These are phyloP conservation scores for Spergularia azorica DNA, from an alignment of 179 eudicot genomes.

Conservation along the genomic window DNA sequence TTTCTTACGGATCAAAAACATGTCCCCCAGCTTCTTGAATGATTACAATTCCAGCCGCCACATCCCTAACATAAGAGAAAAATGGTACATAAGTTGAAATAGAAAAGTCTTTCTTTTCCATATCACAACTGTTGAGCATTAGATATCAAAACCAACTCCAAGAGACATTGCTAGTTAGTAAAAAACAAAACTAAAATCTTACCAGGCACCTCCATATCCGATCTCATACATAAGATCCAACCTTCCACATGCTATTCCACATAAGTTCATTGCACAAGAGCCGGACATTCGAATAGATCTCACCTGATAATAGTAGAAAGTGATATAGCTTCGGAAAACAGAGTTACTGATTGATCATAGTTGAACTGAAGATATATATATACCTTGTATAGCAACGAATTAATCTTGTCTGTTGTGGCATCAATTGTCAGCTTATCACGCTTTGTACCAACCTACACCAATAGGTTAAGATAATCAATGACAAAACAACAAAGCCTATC, in stretches of 20 bases:
- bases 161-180: no score
- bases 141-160: background rate
- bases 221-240: slow-evolving; percentile 63
- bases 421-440: slow-evolving; percentile 72
- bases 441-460: slow-evolving; percentile 62
- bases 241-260: slow-evolving; percentile 92
- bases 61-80: slow-evolving; percentile 59
- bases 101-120: background rate
- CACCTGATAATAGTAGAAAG: slow-evolving; percentile 50
- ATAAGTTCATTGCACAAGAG: slow-evolving; percentile 84
- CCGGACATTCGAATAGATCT: slow-evolving; percentile 88
- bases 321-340: background rate
- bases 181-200: slow-evolving; percentile 19
- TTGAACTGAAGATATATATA: slow-evolving; percentile 8
- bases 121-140: background rate
- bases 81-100: background rate
- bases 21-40: slow-evolving; percentile 80
- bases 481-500: background rate
- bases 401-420: slow-evolving; percentile 66
- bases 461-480: slow-evolving; percentile 13
- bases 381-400: slow-evolving; percentile 75
- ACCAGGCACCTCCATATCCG: slow-evolving; percentile 91
- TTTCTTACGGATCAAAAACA: slow-evolving; percentile 72
- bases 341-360: background rate
- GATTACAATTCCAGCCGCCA: slow-evolving; percentile 81